Percentiles rank a stretch among this genome's conserved stretches.
These are phyloP conservation scores for Rhodocollybia butyracea DNA, from an alignment of 768 basidiomycete genomes.

Conservation along the genomic window DNA sequence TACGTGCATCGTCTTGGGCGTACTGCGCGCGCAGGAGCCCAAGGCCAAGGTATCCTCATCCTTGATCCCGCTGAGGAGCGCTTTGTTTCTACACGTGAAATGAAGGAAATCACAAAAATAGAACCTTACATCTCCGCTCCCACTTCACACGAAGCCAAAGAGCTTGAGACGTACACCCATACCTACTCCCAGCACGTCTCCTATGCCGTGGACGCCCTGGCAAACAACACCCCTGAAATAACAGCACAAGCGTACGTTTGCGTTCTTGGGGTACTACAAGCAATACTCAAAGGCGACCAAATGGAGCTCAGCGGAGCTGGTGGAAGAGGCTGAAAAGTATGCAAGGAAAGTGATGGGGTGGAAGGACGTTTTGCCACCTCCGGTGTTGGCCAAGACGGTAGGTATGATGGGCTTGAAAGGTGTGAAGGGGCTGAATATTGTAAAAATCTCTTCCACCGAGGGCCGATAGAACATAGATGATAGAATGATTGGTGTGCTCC, in stretches of 20 bases:
- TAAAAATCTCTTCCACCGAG: neutral
- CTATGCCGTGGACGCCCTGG: conserved; percentile 24
- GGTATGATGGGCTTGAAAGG: conserved; percentile 51
- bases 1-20: conserved; percentile 80
- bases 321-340: conserved; percentile 36
- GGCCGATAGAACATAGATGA: too few relatives aligned
- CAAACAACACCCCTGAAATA: conserved; percentile 28
- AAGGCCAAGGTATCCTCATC: conserved; percentile 56
- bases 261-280: conserved; percentile 59
- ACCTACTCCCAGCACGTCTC: conserved; percentile 15
- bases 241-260: conserved; percentile 52
- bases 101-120: conserved; percentile 37
- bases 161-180: conserved; percentile 1
- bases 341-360: conserved; percentile 35
- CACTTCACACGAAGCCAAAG: conserved; percentile 2
- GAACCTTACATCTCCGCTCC: conserved; percentile 22
- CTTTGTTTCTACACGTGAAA: conserved; percentile 41
- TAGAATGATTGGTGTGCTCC: too few relatives aligned
- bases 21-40: conserved; percentile 70
- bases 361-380: conserved; percentile 29
- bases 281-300: conserved; percentile 28
- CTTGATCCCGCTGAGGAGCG: conserved; percentile 47
- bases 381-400: conserved; percentile 38
- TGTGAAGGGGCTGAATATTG: conserved; percentile 11
- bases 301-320: conserved; percentile 37